phyloP scores from a whole-genome alignment of 202 grass and related monocot genomes.

The Brachypodium distachyon region DNA sequence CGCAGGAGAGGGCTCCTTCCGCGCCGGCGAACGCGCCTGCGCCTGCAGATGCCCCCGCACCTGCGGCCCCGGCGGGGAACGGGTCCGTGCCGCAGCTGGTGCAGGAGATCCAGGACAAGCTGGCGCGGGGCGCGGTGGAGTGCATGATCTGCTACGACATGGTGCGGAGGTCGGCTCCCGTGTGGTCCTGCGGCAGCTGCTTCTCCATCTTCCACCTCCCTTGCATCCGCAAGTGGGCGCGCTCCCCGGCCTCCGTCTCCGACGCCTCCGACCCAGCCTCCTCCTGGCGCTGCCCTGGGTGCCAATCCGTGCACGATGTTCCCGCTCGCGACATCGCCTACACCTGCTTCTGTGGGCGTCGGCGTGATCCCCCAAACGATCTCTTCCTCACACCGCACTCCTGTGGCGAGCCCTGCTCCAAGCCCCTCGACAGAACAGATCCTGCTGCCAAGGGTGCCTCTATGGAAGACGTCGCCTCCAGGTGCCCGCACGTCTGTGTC shows the following conservation, averaged over 20 bases:
- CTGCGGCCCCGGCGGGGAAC: neutral
- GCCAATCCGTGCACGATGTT: slow-evolving; percentile 57
- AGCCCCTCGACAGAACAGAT: slow-evolving; percentile 46
- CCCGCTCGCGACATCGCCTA: slow-evolving; percentile 51
- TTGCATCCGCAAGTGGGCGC: slow-evolving; percentile 93
- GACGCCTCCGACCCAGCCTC: slow-evolving; percentile 18
- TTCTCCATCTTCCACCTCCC: slow-evolving; percentile 96
- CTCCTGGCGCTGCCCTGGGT: slow-evolving; percentile 82
- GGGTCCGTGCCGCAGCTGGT: slow-evolving; percentile 72
- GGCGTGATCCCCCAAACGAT: slow-evolving; percentile 58
- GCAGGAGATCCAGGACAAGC: slow-evolving; percentile 98
- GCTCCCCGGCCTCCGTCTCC: slow-evolving; percentile 65
- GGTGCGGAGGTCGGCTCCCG: slow-evolving; percentile 76
- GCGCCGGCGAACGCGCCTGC: neutral
- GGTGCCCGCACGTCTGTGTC: slow-evolving; percentile 82
- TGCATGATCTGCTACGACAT: slow-evolving; percentile 99
- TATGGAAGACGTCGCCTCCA: slow-evolving; percentile 7
- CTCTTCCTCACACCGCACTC: slow-evolving; percentile 88
- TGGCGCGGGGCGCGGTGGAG: slow-evolving; percentile 68
- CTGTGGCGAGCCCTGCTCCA: slow-evolving; percentile 82
- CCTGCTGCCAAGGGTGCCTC: neutral
- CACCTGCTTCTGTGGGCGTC: slow-evolving; percentile 76
- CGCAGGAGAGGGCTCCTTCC: slow-evolving; percentile 1
- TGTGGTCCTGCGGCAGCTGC: slow-evolving; percentile 93
- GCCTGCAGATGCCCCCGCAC: neutral